Conservation (phyloP, 208 protist genomes). For the Strigomonas galati region DNA sequence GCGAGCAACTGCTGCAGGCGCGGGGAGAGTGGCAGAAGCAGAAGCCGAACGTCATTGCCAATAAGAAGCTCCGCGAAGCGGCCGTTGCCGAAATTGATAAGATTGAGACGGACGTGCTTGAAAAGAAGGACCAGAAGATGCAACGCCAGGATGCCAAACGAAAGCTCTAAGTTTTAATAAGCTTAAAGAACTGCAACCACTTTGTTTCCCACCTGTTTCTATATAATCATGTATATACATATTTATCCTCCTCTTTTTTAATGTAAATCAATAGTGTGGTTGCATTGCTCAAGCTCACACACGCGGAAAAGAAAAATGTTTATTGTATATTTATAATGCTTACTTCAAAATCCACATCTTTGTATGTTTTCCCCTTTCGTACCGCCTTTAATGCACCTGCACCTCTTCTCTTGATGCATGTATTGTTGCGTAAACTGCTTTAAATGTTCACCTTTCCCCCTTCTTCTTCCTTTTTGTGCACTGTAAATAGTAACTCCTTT, state of each 20-base stretch:
- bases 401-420: no score
- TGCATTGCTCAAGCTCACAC: background rate
- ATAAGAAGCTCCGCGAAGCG: constrained; percentile 25
- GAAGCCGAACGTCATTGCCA: constrained; percentile 16
- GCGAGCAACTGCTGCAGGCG: constrained; percentile 32
- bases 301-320: no score
- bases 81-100: constrained; percentile 21
- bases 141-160: background rate
- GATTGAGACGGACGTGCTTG: constrained; percentile 12
- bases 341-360: background rate
- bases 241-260: background rate
- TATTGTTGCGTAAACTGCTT: no score
- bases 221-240: background rate
- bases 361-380: background rate
- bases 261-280: background rate
- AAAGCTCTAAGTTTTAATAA: background rate
- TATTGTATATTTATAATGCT: constrained; percentile 1
- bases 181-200: background rate
- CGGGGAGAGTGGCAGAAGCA: constrained; percentile 45
- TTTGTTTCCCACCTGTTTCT: background rate
- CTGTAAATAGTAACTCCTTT: no score
- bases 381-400: no score
- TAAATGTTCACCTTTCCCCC: no score
- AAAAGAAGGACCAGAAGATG: background rate
- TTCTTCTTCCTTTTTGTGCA: background rate